Evolutionary conservation across 441 rosid species (phyloP), one percentile per base, ranked within the genome.

Genomic region (Isatis lusitanica): DNA sequence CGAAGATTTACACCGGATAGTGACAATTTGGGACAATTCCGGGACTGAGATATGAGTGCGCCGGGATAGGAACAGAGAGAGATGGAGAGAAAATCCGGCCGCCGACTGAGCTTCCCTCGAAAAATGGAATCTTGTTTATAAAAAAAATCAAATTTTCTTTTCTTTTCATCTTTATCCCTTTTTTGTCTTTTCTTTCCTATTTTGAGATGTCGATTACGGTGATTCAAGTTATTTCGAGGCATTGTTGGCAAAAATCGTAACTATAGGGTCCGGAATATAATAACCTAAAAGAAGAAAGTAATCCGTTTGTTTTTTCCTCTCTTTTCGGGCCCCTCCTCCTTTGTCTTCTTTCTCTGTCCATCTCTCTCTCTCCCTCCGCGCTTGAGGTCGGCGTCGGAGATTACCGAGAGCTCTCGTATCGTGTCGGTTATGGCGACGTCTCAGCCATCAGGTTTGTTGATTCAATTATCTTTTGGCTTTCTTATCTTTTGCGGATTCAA

Each of bases 371-470:
- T 70, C 67, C 53, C 77, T 47, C 66, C 52, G 70, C 62, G 74
- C 61, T 38, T 57, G 68, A 57, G 78, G 66, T 43, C 18, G 74
- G 76, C 75, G 79, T 71, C 63, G 74, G 68, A 72, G 78, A 68
- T 58, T 71, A 40, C 59, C 38, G 66, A 48, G 13, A 70, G 43
- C 70, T 66, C 70, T 80, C 63, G 33, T 70, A 24, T 75, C 64
- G 18, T 64, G 15, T 74, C 74, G 69, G 46, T 40, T 56, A 88
- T 88, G 91, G 88, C 73, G 50, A 77, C 71, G 44, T 73, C 85
- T 40, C 86, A 77, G 17, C 84, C 73, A 63, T 60, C 80, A 74
- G 89, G 93, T 85, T 77, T 15, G 73, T 6, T 16, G 9, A 51
- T 59, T 55, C 36, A 1, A 9, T n/a, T 39, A 51, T 42, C 63